Evolutionary conservation across 352 stramenopile genomes (phyloP), one percentile per base, ranked within the genome.

Genomic region (Phytopythium oedochilum): DNA sequence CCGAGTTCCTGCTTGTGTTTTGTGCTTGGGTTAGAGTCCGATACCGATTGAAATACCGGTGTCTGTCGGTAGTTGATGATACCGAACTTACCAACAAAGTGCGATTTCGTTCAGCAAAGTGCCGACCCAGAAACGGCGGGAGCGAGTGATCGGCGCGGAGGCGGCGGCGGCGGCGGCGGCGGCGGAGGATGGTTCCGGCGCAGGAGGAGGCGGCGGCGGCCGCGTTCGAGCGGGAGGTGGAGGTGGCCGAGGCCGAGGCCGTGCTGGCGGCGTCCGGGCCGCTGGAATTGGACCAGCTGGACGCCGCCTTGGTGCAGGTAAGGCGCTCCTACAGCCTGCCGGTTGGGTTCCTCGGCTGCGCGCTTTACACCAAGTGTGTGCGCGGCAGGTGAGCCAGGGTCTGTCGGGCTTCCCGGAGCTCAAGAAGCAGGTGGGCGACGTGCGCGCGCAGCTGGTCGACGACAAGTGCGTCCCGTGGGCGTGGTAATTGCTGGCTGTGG

Each of bases 241-340:
- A 76, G 66, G 46, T 88, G 47, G 78, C 86, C 53, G 78, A 88
- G 36, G 70, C 70, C 47, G 70, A 88, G 36, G 70, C 70, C 47
- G 70, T 90, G 46, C 57, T 90, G 52, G 77, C 73, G 44, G 88
- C 80, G 31, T 83, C 78, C 7, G 73, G 75, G 50, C 73, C 75
- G 39, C 64, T 90, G 42, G 63, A 81, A 26, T 67, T 64, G 1
- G 57, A 63, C 1, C 56, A 72, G 32, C 60, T 90, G 22, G 73
- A 83, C 50, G 63, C 59, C 23, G 60, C 88, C 38, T 71, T 90
- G 23, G 50, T 73, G 25, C 63, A 80, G 55, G 75, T 81, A 39
- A 44, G 62, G n/a, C n/a, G n/a, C n/a, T n/a, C n/a, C n/a, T n/a
- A n/a, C n/a, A n/a, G n/a, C n/a, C n/a, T n/a, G n/a, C n/a, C n/a